A percentile compares a stretch with the other conserved stretches of the same genome.
Conservation (phyloP, 1,284 basidiomycete genomes). For the Agaricales sp. region DNA sequence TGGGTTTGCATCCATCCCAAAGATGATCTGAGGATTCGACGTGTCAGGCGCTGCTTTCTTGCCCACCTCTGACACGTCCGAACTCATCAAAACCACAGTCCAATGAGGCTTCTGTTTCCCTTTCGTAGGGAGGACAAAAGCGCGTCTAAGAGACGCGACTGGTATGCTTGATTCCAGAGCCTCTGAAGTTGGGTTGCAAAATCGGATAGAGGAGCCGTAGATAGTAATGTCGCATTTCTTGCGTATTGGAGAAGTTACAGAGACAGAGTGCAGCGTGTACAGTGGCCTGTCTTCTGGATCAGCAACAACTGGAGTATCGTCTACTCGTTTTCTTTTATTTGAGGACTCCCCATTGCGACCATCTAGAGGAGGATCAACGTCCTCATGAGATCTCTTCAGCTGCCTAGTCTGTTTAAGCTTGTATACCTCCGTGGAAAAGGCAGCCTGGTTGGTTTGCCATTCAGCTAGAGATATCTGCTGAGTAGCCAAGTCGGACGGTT, state of each 20-base stretch:
- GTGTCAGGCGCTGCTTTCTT: conserved; percentile 20
- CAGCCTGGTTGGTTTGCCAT: conserved; percentile 12
- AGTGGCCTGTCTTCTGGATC: conserved; percentile 15
- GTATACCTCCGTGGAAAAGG: conserved; percentile 10
- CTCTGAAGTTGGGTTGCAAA: conserved; percentile 36
- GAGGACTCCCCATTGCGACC: not conserved
- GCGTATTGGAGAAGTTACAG: conserved; percentile 54
- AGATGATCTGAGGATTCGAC: conserved; percentile 41
- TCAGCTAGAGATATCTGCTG: conserved; percentile 10
- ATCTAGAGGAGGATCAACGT: not conserved
- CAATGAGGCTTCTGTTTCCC: conserved; percentile 58
- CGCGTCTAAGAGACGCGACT: conserved; percentile 35
- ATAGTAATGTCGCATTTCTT: conserved; percentile 59
- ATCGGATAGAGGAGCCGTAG: conserved; percentile 33
- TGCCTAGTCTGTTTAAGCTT: conserved; percentile 7
- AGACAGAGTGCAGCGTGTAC: conserved; percentile 48
- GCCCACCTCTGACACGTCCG: conserved; percentile 33
- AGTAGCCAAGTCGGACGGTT: conserved; percentile 9
- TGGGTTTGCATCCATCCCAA: conserved; percentile 50
- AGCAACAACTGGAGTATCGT: not conserved
- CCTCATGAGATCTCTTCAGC: not conserved
- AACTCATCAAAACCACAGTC: conserved; percentile 49
- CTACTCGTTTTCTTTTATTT: not conserved
- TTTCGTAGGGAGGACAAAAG: conserved; percentile 56
- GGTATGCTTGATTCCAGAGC: conserved; percentile 36